phyloP scores from a whole-genome alignment of 2,329 filamentous ascomycete genomes.

The Penicillium hesseltinei region DNA sequence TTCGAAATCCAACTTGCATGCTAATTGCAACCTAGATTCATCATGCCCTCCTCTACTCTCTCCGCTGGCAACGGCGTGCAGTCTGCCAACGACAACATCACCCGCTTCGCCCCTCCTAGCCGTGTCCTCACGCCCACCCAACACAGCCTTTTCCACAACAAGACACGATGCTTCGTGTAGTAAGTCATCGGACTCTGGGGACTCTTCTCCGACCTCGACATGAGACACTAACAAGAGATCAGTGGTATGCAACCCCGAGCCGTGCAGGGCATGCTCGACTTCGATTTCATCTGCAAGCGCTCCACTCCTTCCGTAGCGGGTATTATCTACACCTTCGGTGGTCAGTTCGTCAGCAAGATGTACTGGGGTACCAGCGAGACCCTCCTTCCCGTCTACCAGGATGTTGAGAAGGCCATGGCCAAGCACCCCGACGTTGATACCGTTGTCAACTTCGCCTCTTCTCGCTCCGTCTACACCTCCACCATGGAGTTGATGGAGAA shows the following conservation, averaged over 20 bases:
- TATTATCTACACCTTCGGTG: conserved; percentile 99
- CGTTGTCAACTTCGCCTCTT: conserved; percentile 99
- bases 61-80: conserved; percentile 54
- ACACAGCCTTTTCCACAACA: conserved; percentile 96
- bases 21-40: conserved; percentile 30
- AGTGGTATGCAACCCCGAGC: conserved; percentile 92
- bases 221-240: conserved; percentile 18
- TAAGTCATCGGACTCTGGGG: conserved; percentile 44
- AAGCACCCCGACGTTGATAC: conserved; percentile 98
- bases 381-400: conserved; percentile 95
- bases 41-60: conserved; percentile 56
- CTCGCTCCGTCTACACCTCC: conserved; percentile 95
- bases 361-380: conserved; percentile 99
- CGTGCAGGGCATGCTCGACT: conserved; percentile 93
- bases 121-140: conserved; percentile 84
- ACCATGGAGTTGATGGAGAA: conserved; percentile 98
- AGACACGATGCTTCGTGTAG: conserved; percentile 99
- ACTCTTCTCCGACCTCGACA: background rate
- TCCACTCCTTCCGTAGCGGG: conserved; percentile 92
- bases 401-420: conserved; percentile 83
- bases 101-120: conserved; percentile 90
- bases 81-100: conserved; percentile 98
- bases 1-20: background rate
- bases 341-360: conserved; percentile 99
- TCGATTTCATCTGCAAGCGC: conserved; percentile 99